Evolutionary conservation across 768 basidiomycete species (phyloP), one percentile per base, ranked within the genome.

Genomic region (Trametes maxima): DNA sequence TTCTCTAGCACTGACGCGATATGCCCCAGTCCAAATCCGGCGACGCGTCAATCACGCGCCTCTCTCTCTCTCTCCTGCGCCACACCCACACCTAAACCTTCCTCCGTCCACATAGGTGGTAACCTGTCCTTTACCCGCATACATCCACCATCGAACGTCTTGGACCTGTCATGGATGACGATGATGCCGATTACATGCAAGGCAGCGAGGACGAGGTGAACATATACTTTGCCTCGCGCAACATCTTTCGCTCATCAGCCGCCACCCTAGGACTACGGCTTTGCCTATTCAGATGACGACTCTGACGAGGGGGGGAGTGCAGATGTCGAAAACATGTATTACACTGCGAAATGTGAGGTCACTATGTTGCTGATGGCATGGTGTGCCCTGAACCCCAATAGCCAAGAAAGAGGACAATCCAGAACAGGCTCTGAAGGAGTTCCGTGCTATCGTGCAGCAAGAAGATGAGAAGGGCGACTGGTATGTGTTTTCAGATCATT

Each of bases 291-390:
- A 44, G 95, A 94, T 74, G 89, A 85, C 52, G 93, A 91, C 28
- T 91, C 83, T 28, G 86, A 92, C 57, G 90, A 90, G 67, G 82
- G 85, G 1, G 90, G 84, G 50, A 91, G 85, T 54, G 90, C 86
- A 24, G 95, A 97, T 75, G 86, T 97, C 46, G 97, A 99, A 78
- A 99, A 99, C 72, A 86, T 95, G 85, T 99, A 99, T 77, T 98
- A 98, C 74, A 90, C 88, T 50, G 97, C 97, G 12, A 99, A 99
- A 76, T 88, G 96, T 98, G 66, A 53, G 88, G 75, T 3, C 24
- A 12, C 10, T 37, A 25, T 35, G 21, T 14, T 42, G 6, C 17
- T 17, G 10, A 45, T 25, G 14, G 13, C 10, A 46, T 46, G 36
- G 42, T 47, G 35, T 54, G 7, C 25, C 19, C 60, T 65, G 53